Conservation (phyloP, 2,329 filamentous ascomycete species). For the Emericellopsis atlantica region DNA sequence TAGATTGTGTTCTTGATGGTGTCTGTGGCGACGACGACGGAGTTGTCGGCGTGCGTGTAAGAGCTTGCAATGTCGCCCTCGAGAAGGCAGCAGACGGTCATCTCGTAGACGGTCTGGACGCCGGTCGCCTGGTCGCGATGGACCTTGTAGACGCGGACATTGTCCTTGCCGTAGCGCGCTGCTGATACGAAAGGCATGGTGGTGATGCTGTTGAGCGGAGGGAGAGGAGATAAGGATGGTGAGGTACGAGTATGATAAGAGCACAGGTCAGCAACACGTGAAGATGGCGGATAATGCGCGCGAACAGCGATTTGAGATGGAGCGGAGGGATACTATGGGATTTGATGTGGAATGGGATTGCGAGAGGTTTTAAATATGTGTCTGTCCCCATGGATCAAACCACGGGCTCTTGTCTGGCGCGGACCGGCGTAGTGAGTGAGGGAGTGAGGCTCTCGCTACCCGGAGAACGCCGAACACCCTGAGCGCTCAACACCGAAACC, state of each 20-base stretch:
- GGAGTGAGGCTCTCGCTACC: too few relatives aligned
- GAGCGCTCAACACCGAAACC: too few relatives aligned
- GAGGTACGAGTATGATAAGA: background rate
- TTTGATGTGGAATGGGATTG: background rate
- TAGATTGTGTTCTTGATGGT: conserved; percentile 97
- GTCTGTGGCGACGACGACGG: conserved; percentile 88
- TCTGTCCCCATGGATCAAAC: too few relatives aligned
- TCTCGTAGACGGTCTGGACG: conserved; percentile 78
- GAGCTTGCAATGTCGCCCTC: conserved; percentile 85
- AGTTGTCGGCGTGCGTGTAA: conserved; percentile 91
- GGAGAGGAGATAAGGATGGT: background rate
- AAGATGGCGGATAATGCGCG: background rate
- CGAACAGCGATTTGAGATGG: background rate
- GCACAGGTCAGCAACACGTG: background rate
- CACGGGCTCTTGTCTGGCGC: too few relatives aligned
- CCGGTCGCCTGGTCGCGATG: conserved; percentile 65
- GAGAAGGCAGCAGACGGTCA: conserved; percentile 85
- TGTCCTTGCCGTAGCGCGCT: conserved; percentile 88
- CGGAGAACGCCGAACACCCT: too few relatives aligned
- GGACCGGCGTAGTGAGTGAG: too few relatives aligned
- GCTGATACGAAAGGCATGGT: conserved; percentile 43
- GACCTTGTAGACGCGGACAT: conserved; percentile 95
- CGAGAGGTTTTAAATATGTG: too few relatives aligned
- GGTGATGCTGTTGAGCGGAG: background rate
- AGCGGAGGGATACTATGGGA: background rate